phyloP scores from a whole-genome alignment of 2,329 filamentous ascomycete species.

The Colletotrichum orchidophilum region DNA sequence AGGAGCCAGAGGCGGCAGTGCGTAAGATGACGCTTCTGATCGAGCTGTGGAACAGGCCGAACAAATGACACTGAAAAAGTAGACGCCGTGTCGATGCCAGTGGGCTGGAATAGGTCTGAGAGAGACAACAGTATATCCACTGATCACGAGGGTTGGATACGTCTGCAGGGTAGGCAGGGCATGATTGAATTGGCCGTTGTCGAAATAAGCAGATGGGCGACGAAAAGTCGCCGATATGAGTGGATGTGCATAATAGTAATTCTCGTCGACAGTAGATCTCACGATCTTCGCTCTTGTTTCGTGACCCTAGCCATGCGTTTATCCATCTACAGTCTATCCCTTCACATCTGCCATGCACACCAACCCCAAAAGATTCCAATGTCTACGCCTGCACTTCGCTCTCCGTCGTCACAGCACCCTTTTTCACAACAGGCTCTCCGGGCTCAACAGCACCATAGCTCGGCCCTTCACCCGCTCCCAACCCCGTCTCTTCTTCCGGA shows the following conservation, averaged over 20 bases:
- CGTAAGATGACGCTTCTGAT: no score
- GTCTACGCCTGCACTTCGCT: neutral
- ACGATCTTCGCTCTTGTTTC: neutral
- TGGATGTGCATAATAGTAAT: neutral
- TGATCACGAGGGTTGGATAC: no score
- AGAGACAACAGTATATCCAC: no score
- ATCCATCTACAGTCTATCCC: neutral
- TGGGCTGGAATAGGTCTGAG: no score
- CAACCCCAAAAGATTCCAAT: no score
- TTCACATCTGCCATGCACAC: neutral
- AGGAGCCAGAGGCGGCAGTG: no score
- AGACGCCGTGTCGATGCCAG: no score
- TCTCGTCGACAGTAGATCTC: neutral
- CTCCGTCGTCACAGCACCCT: slow-evolving; percentile 3
- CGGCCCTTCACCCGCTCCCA: slow-evolving; percentile 38
- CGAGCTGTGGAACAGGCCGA: no score
- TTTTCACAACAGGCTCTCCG: neutral
- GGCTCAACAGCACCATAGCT: slow-evolving; percentile 66
- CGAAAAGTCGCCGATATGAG: neutral
- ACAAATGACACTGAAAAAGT: no score
- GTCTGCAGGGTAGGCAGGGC: no score
- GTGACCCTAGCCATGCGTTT: neutral
- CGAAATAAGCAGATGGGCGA: neutral
- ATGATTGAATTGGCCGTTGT: neutral
- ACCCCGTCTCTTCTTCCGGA: slow-evolving; percentile 15